Evolutionary conservation across 176 grass and related monocot species (phyloP), one percentile per base, ranked within the genome.

Genomic region (Pontederia crassipes): DNA sequence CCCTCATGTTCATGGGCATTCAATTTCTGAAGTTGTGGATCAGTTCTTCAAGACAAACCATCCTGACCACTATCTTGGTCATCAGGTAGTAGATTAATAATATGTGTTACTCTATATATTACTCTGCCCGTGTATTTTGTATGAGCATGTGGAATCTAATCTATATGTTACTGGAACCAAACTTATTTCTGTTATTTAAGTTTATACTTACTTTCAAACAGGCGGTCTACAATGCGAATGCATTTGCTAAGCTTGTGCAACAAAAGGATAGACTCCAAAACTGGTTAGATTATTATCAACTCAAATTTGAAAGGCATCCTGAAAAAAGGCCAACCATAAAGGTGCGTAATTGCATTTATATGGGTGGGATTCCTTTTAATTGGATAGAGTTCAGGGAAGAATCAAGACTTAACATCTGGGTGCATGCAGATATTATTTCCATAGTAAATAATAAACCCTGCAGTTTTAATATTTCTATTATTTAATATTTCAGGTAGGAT

Each of bases 141-240:
- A 35, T 35, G 2, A 4, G 29, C 29, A 35, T 4, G 29, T 2
- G 29, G 29, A 35, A 4, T 35, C 29, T 35, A 4, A 2, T 35
- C 4, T 53, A 14, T 11, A 53, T 9, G 12, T 53, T 53, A 27
- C 5, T 58, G 56, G 13, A 11, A 1, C 28, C 3, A 58, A 27
- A 58, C 24, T 27, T 64, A 18, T 64, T 48, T 28, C 11, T 32
- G 29, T 32, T 66, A 45, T 46, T 28, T 8, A 29, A 58, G 56
- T 14, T 13, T 28, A 58, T 65, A 18, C 17, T 50, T 80, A 45
- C 52, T 72, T 69, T 75, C 17, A 28, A 24, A 71, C 80, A 91
- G 92, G 67, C 92, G 83, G 87, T 97, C 55, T 97, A 91, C 77
- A 97, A 97, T 67, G 92, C 92, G 73, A 97, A 97, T 61, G 78